A percentile compares a stretch with the other conserved stretches of the same genome.
phyloP scores from a whole-genome alignment of 768 basidiomycete genomes.

The Trametes maxima region DNA sequence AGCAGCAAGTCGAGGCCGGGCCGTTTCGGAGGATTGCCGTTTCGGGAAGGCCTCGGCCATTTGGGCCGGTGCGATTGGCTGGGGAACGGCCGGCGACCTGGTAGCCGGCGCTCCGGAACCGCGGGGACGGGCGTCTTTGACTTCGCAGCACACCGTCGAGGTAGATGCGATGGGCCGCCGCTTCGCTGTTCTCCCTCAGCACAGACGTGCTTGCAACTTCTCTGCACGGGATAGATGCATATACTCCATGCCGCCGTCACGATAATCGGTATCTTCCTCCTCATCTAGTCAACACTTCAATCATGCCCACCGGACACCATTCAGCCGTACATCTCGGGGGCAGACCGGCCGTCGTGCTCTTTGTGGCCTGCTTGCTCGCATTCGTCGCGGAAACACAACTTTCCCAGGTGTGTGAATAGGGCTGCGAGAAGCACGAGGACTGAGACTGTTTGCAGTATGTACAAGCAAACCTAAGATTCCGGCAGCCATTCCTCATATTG shows the following conservation, averaged over 20 bases:
- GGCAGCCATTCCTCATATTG: conserved; percentile 91
- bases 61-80: conserved; percentile 4
- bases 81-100: not conserved
- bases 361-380: conserved; percentile 60
- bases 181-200: no score
- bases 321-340: conserved; percentile 42
- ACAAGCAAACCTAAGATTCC: conserved; percentile 73
- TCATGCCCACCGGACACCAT: conserved; percentile 20
- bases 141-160: not conserved
- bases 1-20: not conserved
- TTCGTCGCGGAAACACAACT: conserved; percentile 80
- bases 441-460: conserved; percentile 57
- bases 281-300: not conserved
- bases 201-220: not conserved
- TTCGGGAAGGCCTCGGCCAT: not conserved
- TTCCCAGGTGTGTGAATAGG: conserved; percentile 57
- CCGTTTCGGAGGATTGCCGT: not conserved
- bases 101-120: no score
- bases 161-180: not conserved
- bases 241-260: conserved; percentile 12
- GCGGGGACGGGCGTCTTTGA: no score
- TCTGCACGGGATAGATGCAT: conserved; percentile 6
- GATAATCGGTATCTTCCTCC: not conserved
- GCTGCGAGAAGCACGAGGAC: no score
- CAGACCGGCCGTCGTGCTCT: conserved; percentile 53